phyloP scores from a whole-genome alignment of 257 asterid genomes.

The Gentiana dahurica region DNA sequence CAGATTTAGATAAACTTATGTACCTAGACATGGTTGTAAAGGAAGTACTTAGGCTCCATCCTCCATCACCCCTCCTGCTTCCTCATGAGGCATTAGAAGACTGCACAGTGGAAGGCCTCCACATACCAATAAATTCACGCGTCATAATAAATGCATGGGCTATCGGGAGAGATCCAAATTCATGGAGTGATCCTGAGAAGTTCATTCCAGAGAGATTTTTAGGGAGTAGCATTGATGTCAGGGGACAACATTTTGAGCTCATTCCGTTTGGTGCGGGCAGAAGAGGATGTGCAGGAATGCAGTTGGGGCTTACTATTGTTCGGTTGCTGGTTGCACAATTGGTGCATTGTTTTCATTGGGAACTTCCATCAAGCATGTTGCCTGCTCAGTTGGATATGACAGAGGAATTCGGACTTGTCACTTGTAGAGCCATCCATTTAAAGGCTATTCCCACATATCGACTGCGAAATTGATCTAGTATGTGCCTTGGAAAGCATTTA shows the following conservation, averaged over 20 bases:
- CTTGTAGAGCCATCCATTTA: too few relatives aligned
- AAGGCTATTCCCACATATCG: too few relatives aligned
- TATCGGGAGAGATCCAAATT: constrained; percentile 11
- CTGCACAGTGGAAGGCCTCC: constrained; percentile 9
- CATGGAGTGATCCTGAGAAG: constrained; percentile 15
- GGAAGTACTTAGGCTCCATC: constrained; percentile 15
- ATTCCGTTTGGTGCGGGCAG: constrained; percentile 44
- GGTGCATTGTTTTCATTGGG: neutral
- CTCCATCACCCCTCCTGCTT: constrained; percentile 19
- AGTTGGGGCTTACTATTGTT: neutral
- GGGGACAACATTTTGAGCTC: constrained; percentile 26
- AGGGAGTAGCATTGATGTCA: constrained; percentile 15
- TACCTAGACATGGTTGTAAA: constrained; percentile 13
- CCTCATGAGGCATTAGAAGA: neutral
- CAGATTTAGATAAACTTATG: constrained; percentile 11
- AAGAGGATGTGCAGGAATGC: constrained; percentile 17
- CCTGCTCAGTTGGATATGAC: neutral
- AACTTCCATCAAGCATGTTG: neutral
- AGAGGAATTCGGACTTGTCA: too few relatives aligned
- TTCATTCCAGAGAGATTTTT: constrained; percentile 16
- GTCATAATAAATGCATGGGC: constrained; percentile 17
- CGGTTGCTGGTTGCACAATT: neutral
- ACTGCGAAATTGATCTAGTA: too few relatives aligned
- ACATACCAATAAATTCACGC: constrained; percentile 8
- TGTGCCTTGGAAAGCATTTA: too few relatives aligned